phyloP scores from a whole-genome alignment of 2,329 filamentous ascomycete genomes.

The Teratosphaeria epicoccoides region DNA sequence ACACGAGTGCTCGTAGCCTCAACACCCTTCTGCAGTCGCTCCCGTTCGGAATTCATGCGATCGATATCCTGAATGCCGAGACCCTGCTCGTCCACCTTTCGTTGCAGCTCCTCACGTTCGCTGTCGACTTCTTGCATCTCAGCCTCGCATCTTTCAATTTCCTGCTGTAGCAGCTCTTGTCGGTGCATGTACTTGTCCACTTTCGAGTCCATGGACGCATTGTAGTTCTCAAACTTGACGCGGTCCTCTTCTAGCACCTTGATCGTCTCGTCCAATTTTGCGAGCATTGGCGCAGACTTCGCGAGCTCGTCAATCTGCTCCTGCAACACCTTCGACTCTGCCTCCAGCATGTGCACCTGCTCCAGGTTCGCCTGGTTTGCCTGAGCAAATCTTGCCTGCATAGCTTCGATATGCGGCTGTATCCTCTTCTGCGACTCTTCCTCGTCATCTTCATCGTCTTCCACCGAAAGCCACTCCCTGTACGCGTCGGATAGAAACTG shows the following conservation, averaged over 20 bases:
- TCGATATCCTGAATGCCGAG: slow-evolving; percentile 98
- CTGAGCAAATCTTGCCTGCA: slow-evolving; percentile 78
- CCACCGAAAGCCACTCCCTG: slow-evolving; percentile 84
- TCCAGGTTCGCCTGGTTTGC: slow-evolving; percentile 76
- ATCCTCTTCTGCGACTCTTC: slow-evolving; percentile 72
- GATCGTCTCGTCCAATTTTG: slow-evolving; percentile 77
- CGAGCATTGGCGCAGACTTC: slow-evolving; percentile 73
- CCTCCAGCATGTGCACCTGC: slow-evolving; percentile 76
- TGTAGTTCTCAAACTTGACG: slow-evolving; percentile 92
- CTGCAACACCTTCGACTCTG: slow-evolving; percentile 67
- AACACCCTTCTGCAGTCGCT: slow-evolving; percentile 80
- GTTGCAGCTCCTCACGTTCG: slow-evolving; percentile 69
- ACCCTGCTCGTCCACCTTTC: slow-evolving; percentile 80
- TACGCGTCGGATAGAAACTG: slow-evolving; percentile 85
- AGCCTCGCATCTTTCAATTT: slow-evolving; percentile 65
- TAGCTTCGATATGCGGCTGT: slow-evolving; percentile 71
- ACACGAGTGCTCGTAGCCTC: slow-evolving; percentile 65
- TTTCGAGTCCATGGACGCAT: slow-evolving; percentile 69
- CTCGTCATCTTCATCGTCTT: slow-evolving; percentile 63
- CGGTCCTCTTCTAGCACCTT: slow-evolving; percentile 91
- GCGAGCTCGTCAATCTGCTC: slow-evolving; percentile 85
- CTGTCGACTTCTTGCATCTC: slow-evolving; percentile 73
- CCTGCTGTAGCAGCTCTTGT: slow-evolving; percentile 71
- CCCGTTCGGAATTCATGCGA: slow-evolving; percentile 92
- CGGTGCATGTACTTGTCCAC: slow-evolving; percentile 80